Evolutionary conservation across 73 alveolate species (phyloP).

Genomic region (Tetrahymena thermophila): DNA sequence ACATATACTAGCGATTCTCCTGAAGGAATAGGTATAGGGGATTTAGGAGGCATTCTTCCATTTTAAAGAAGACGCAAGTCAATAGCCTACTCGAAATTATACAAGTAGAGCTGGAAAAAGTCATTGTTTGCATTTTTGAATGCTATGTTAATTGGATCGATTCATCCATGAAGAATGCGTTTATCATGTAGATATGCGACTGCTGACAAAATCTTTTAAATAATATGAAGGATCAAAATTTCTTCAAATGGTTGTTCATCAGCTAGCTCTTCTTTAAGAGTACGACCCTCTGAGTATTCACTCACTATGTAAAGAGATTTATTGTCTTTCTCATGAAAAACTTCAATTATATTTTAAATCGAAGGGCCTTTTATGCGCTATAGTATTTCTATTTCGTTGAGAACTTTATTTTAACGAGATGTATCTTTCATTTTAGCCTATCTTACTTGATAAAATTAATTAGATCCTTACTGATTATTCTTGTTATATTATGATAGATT

Average conservation of each 20-base stretch:
- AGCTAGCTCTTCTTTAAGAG: background rate
- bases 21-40: background rate
- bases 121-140: background rate
- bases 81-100: background rate
- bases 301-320: background rate
- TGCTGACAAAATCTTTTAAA: background rate
- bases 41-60: background rate
- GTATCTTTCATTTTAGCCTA: background rate
- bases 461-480: background rate
- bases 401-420: background rate
- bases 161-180: background rate
- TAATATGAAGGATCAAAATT: background rate
- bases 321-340: background rate
- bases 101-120: background rate
- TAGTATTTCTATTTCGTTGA: background rate
- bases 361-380: background rate
- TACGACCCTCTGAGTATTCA: background rate
- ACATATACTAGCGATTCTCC: background rate
- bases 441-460: background rate
- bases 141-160: constrained; percentile 2
- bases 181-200: background rate
- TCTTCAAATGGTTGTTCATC: background rate
- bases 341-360: background rate
- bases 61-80: background rate
- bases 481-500: background rate